These are phyloP conservation scores for Cutaneotrichosporon dermatis DNA, from an alignment of 1,284 basidiomycete species.

Conservation along the genomic window DNA sequence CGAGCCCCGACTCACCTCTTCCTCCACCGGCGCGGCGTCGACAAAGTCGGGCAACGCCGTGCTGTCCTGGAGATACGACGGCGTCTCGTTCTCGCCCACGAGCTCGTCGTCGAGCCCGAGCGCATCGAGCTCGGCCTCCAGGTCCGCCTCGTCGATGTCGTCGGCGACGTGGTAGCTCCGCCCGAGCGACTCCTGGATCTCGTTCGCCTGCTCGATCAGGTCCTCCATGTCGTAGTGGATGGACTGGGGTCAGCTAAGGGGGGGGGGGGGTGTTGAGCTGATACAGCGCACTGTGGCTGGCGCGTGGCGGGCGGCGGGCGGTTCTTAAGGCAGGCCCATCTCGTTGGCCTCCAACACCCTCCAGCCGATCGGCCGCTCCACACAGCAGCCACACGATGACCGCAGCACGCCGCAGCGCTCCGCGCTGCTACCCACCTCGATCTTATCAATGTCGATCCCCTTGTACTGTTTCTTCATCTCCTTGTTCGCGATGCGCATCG, in stretches of 20 bases:
- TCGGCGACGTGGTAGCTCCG: slow-evolving; percentile 95
- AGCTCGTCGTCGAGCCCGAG: slow-evolving; percentile 64
- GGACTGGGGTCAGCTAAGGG: slow-evolving; percentile 53
- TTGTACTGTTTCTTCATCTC: slow-evolving; percentile 96
- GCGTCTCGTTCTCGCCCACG: slow-evolving; percentile 72
- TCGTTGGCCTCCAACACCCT: too few species aligned
- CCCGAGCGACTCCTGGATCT: slow-evolving; percentile 91
- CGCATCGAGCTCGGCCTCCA: slow-evolving; percentile 92
- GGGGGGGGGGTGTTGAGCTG: too few species aligned
- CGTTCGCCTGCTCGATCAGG: slow-evolving; percentile 91
- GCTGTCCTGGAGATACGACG: slow-evolving; percentile 78
- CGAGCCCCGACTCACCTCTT: slow-evolving; percentile 61
- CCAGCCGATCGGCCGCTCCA: too few species aligned
- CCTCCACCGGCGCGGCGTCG: slow-evolving; percentile 65
- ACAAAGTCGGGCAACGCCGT: slow-evolving; percentile 84
- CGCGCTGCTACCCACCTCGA: slow-evolving; percentile 63
- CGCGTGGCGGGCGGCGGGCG: too few species aligned
- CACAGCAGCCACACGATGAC: too few species aligned
- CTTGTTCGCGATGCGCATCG: slow-evolving; percentile 96
- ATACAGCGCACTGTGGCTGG: too few species aligned
- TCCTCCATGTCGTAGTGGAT: slow-evolving; percentile 99
- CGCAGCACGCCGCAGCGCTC: too few species aligned
- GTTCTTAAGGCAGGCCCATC: too few species aligned
- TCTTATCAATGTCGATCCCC: slow-evolving; percentile 96
- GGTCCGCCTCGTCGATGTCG: slow-evolving; percentile 94